Evolutionary conservation across 805 yeast species (phyloP), one percentile per base, ranked within the genome.

Genomic region (Lachancea mirantina): DNA sequence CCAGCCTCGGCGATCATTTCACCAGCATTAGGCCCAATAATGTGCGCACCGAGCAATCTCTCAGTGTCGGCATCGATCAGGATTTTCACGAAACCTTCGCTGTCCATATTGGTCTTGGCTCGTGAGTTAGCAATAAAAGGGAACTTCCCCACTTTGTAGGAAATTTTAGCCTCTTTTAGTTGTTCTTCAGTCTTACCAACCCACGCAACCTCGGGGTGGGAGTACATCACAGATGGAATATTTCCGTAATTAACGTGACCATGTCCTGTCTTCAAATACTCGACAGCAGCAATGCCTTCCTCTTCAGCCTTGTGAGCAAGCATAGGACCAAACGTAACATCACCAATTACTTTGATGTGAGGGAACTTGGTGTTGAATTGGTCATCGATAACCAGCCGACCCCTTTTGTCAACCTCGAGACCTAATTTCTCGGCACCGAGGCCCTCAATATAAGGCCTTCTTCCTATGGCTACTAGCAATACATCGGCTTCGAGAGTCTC

Each of bases 281-380:
- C 99, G 46, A 74, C 97, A 47, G 95, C 97, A 38, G 99, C 99
- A 49, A 92, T 80, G 66, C 96, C 99, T 72, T 92, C 99, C 64
- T 92, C 99, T 72, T 92, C 99, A 43, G 99, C 99, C 74, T 92
- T 92, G 75, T 92, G 99, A 45, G 99, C 99, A 67, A 92, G 76
- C 99, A 92, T 92, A 52, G 95, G 89, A 51, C 99, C 99, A 53
- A 84, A 92, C 25, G 99, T 92, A 36, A 80, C 96, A 59, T 92
- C 99, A 64, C 99, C 99, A 64, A 92, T 84, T 54, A 87, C 94
- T 65, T 95, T 84, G 61, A 92, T 88, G 67, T 92, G 95, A 35
- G 88, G 81, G 65, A 71, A 75, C 65, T 84, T 88, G 46, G 97
- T 82, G 68, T 84, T 81, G 75, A 75, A 92, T 70, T 89, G 85